Evolutionary conservation across 257 asterid genomes (phyloP).

Genomic region (Phtheirospermum japonicum): DNA sequence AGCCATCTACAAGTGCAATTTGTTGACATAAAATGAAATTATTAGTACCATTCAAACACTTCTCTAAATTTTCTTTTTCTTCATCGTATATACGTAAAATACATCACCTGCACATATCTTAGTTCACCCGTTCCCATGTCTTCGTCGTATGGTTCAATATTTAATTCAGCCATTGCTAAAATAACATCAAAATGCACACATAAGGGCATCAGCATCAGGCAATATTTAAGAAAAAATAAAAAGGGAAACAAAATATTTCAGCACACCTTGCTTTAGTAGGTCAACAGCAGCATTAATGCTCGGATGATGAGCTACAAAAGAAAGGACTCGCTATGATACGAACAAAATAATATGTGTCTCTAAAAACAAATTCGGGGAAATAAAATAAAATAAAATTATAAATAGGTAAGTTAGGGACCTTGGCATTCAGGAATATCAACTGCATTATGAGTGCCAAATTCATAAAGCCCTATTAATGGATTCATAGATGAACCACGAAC

Average conservation of each 20-base stretch:
- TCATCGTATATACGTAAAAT: background rate
- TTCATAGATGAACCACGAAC: constrained; percentile 65
- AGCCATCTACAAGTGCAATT: constrained; percentile 61
- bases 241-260: background rate
- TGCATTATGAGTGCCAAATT: constrained; percentile 79
- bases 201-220: constrained; percentile 23
- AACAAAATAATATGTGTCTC: background rate
- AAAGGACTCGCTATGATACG: constrained; percentile 8
- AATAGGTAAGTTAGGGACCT: constrained; percentile 40
- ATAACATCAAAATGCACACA: constrained; percentile 26
- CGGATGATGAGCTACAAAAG: constrained; percentile 86
- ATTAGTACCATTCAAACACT: constrained; percentile 16
- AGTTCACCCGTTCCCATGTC: constrained; percentile 84
- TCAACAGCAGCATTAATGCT: constrained; percentile 81
- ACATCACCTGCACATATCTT: constrained; percentile 84
- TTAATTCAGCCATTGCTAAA: constrained; percentile 53
- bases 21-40: constrained; percentile 3
- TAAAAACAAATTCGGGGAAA: background rate
- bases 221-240: background rate
- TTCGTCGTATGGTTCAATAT: constrained; percentile 79
- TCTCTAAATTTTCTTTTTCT: constrained; percentile 33
- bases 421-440: constrained; percentile 88
- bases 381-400: background rate
- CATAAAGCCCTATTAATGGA: constrained; percentile 88
- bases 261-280: constrained; percentile 62